phyloP scores from a whole-genome alignment of 768 basidiomycete species.

The Trametes cubensis region DNA sequence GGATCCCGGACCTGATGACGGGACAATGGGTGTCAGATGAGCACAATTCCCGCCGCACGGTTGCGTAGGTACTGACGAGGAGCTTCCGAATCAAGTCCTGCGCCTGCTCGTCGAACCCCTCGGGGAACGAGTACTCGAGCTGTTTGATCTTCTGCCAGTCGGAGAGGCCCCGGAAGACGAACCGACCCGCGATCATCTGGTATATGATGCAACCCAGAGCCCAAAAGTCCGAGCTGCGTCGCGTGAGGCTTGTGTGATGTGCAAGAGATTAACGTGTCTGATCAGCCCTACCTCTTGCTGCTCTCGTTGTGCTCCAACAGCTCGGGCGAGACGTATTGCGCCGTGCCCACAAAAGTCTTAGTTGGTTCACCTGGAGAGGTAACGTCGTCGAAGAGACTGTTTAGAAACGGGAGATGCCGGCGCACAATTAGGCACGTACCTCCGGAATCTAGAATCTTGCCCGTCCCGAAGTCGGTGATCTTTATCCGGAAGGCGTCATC shows the following conservation, averaged over 20 bases:
- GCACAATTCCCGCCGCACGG: slow-evolving; percentile 31
- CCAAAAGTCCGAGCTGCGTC: slow-evolving; percentile 87
- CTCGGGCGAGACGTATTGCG: slow-evolving; percentile 89
- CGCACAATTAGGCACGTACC: slow-evolving; percentile 42
- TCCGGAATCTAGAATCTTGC: slow-evolving; percentile 66
- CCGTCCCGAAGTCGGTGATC: slow-evolving; percentile 97
- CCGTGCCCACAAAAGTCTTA: slow-evolving; percentile 85
- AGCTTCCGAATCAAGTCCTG: slow-evolving; percentile 78
- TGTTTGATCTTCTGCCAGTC: slow-evolving; percentile 95
- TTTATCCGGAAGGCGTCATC: slow-evolving; percentile 86
- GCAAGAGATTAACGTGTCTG: neutral
- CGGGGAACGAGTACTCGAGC: slow-evolving; percentile 84
- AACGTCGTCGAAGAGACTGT: neutral
- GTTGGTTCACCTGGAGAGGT: slow-evolving; percentile 48
- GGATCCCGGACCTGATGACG: slow-evolving; percentile 58
- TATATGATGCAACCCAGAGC: slow-evolving; percentile 92
- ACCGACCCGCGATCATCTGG: slow-evolving; percentile 89
- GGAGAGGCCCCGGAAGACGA: slow-evolving; percentile 88
- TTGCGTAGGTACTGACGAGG: slow-evolving; percentile 53
- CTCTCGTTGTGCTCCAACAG: slow-evolving; percentile 75
- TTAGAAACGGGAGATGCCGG: slow-evolving; percentile 24
- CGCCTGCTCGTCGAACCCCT: slow-evolving; percentile 80
- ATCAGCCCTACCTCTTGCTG: slow-evolving; percentile 64
- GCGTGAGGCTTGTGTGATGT: neutral
- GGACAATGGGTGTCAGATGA: slow-evolving; percentile 36